Base-by-base conservation (phyloP, 2,329 filamentous ascomycete species). In the Venturia aucupariae region DNA sequence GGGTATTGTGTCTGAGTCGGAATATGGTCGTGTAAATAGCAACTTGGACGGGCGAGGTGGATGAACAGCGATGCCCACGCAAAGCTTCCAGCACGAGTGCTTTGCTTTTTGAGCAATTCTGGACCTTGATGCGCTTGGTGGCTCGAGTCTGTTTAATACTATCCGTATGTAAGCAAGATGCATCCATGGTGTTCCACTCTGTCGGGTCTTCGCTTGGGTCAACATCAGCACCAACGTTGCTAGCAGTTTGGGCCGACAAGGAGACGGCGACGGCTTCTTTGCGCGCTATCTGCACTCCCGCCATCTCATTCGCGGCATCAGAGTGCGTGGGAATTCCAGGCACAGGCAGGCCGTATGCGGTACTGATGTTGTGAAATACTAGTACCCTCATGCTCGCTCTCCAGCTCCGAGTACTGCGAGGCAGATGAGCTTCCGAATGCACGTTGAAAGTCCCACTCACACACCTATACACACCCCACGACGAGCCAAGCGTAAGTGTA, bases 321-420 rank as follows among this genome's bases (percentile, higher is more conserved):
- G 51, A 19, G 27, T 57, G 51, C 27, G 51, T 57, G 48, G 48
- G 48, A 51, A n/a, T n/a, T n/a, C n/a, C n/a, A n/a, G n/a, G n/a
- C n/a, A n/a, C n/a, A n/a, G n/a, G n/a, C n/a, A n/a, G n/a, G n/a
- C n/a, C n/a, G n/a, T 32, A 30, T 54, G 24, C 24, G 8, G 3
- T 54, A 54, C 24, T 13, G 15, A 32, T 54, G 48, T 17, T 54
- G 19, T 54, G 24, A 54, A 54, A 54, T 54, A 54, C 44, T n/a
- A 54, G 32, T 54, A 54, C 44, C 44, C 44, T 46, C 44, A 22
- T 32, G 24, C 24, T 54, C 48, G 7, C 13, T 32, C 48, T 15
- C 48, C 6, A n/a, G 19, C 44, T 46, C 1, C 35, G 35, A 38
- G 35, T 38, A 38, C 5, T 41, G 39, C 42, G 24, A 51, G 27